Evolutionary conservation across 2,329 filamentous ascomycete genomes (phyloP).

Genomic region (Corniculantispora saksenae): DNA sequence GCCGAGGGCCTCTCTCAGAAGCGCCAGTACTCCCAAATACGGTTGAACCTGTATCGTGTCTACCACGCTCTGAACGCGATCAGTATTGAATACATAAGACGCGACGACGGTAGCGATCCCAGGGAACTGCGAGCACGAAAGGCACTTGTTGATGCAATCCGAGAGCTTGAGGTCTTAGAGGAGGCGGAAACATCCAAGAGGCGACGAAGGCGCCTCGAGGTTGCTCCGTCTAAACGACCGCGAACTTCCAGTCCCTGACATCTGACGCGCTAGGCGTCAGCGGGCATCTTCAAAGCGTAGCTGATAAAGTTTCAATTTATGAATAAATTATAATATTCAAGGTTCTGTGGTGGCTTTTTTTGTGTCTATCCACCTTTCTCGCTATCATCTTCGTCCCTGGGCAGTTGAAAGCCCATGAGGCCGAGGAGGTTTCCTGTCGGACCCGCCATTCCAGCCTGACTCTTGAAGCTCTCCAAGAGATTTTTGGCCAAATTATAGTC

Average conservation of each 20-base stretch:
- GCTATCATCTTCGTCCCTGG: conserved; percentile 70
- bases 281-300: not conserved
- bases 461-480: conserved; percentile 87
- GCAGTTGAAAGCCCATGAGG: conserved; percentile 80
- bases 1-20: conserved; percentile 42
- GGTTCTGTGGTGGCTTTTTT: not conserved
- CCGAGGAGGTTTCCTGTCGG: conserved; percentile 85
- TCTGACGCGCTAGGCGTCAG: not conserved
- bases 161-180: conserved; percentile 45
- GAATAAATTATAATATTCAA: not conserved
- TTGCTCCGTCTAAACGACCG: conserved; percentile 47
- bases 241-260: conserved; percentile 22
- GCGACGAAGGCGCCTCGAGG: conserved; percentile 41
- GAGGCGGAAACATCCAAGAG: conserved; percentile 31
- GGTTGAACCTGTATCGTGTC: conserved; percentile 58
- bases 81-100: conserved; percentile 57
- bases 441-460: conserved; percentile 81
- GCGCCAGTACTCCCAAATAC: conserved; percentile 42
- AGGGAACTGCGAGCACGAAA: conserved; percentile 56
- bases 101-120: conserved; percentile 47
- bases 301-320: not conserved
- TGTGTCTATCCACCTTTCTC: conserved; percentile 31
- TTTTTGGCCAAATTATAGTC: conserved; percentile 90
- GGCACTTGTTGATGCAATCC: conserved; percentile 49
- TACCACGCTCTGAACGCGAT: conserved; percentile 56